Conservation (phyloP, 2,329 filamentous ascomycete genomes). For the Exophiala bonariae region DNA sequence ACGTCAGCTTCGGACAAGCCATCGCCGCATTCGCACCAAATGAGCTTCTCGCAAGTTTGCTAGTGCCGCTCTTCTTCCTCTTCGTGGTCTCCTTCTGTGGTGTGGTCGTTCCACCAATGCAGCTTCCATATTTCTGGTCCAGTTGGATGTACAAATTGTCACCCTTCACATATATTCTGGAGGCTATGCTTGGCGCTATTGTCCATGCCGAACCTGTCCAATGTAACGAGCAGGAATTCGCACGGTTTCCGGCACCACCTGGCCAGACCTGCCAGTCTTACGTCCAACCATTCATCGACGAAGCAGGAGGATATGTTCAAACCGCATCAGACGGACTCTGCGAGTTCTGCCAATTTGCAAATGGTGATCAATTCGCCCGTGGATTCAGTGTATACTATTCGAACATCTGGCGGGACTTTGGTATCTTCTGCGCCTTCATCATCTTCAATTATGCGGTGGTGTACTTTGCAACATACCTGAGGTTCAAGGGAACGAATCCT, state of each 20-base stretch:
- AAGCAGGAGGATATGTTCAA: conserved; percentile 49
- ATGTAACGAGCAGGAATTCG: conserved; percentile 68
- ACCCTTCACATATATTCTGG: conserved; percentile 79
- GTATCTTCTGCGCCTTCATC: conserved; percentile 74
- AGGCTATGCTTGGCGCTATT: conserved; percentile 66
- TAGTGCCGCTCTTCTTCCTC: conserved; percentile 69
- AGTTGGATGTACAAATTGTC: conserved; percentile 69
- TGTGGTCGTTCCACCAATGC: conserved; percentile 66
- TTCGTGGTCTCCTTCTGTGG: conserved; percentile 73
- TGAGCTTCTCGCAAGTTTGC: conserved; percentile 63
- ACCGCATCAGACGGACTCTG: conserved; percentile 48
- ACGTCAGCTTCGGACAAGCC: conserved; percentile 54
- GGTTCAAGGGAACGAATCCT: conserved; percentile 25
- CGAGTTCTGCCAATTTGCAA: conserved; percentile 43
- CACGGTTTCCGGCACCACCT: conserved; percentile 53
- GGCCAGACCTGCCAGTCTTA: conserved; percentile 64
- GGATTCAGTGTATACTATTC: conserved; percentile 54
- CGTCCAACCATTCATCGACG: conserved; percentile 51
- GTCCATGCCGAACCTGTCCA: conserved; percentile 65
- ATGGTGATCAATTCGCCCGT: conserved; percentile 42
- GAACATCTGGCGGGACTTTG: conserved; percentile 77
- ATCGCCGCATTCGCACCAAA: conserved; percentile 69
- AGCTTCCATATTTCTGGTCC: conserved; percentile 67
- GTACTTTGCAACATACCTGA: conserved; percentile 21
- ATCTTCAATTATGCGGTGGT: conserved; percentile 59